A percentile compares a stretch with the other conserved stretches of the same genome.
These are phyloP conservation scores for Pichia thaimueangensis DNA, from an alignment of 805 yeast genomes.

Conservation along the genomic window DNA sequence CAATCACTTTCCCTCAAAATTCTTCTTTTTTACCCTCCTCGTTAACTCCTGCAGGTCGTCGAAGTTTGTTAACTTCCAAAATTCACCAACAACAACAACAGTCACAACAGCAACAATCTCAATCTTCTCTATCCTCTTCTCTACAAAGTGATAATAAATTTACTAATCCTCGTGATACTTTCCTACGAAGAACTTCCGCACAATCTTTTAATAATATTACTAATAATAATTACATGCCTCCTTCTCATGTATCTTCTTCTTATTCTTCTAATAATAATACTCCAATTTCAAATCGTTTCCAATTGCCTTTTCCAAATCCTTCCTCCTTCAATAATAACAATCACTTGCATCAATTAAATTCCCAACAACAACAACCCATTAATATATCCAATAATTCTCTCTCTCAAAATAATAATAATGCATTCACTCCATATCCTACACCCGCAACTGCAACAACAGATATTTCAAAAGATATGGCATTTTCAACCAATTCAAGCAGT, in stretches of 20 bases:
- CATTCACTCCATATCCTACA: slow-evolving; percentile 33
- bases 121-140: slow-evolving; percentile 7
- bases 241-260: slow-evolving; percentile 3
- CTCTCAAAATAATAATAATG: background rate
- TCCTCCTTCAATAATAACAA: too few relatives aligned
- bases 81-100: slow-evolving; percentile 21
- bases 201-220: background rate
- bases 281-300: background rate
- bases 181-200: slow-evolving; percentile 6
- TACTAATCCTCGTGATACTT: slow-evolving; percentile 9
- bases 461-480: slow-evolving; percentile 44
- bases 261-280: slow-evolving; percentile 8
- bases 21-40: slow-evolving; percentile 9
- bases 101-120: slow-evolving; percentile 13
- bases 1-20: slow-evolving; percentile 1
- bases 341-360: slow-evolving; percentile 3
- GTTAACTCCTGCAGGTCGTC: slow-evolving; percentile 24
- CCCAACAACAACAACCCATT: slow-evolving; percentile 6
- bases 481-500: slow-evolving; percentile 30
- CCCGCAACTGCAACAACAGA: slow-evolving; percentile 51
- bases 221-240: background rate
- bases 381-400: slow-evolving; percentile 10
- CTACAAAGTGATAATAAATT: too few relatives aligned
- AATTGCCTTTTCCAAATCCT: background rate
- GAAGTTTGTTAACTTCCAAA: slow-evolving; percentile 27